Evolutionary conservation across 163 green algal species (phyloP), one percentile per base, ranked within the genome.

Genomic region (Chlamydomonas reinhardtii): DNA sequence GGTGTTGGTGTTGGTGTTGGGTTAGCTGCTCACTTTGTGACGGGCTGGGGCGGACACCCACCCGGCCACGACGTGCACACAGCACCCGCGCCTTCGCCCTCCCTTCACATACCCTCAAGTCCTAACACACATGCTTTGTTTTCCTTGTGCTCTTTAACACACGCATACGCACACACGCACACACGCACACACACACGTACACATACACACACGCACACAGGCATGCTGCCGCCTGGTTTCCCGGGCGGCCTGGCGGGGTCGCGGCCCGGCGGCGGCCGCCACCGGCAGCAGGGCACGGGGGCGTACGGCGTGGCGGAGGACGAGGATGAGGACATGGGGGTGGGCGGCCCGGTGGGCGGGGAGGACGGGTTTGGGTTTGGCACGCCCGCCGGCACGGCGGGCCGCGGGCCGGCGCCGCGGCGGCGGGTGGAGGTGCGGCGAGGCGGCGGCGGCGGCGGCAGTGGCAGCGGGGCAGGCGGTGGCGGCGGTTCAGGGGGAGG

Each of bases 261-360:
- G 14, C 48, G 48, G 12, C 48, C 48, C 48, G 48, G 48, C 14
- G 48, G 48, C 48, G 48, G 72, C 48, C 29, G 73, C 31, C 24
- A 43, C 32, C 31, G 31, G n/a, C 29, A 20, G 15, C 4, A 31
- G 27, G 69, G 17, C 37, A 22, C 14, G 31, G 70, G 29, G 0
- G 29, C 43, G 39, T 27, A 16, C 22, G 80, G n/a, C 31, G 43
- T 59, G 19, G 76, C 78, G n/a, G 86, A 88, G 27, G 87, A 89
- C 29, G 75, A 86, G 11, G 73, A 74, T 19, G 76, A 29, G n/a
- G 76, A 74, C 35, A n/a, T 34, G 61, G 75, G 24, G 16, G 4
- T 81, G n/a, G 74, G 52, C 4, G 31, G 56, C 54, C 32, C 64
- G 52, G 48, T 81, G 74, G 74, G 69, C n/a, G 59, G 68, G 24